A percentile compares a stretch with the other conserved stretches of the same genome.
These are phyloP conservation scores for Starmera pachycereana DNA, from an alignment of 805 yeast genomes.

Conservation along the genomic window DNA sequence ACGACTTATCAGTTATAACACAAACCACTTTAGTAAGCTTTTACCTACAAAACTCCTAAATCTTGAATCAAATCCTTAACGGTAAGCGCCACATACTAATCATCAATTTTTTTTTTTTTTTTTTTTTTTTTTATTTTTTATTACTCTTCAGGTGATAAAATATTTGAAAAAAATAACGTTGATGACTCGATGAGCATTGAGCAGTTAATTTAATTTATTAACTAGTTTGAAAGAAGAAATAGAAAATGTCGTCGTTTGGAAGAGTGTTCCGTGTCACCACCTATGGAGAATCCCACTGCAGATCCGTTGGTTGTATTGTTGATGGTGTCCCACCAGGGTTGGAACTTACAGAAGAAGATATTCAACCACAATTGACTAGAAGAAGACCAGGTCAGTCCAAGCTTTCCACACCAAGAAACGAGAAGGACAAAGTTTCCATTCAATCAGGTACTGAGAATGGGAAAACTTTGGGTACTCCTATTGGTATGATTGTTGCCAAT, in stretches of 20 bases:
- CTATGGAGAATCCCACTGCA: conserved; percentile 97
- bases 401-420: conserved; percentile 90
- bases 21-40: no score
- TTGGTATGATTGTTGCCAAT: conserved; percentile 85
- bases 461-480: conserved; percentile 87
- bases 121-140: no score
- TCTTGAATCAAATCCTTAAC: no score
- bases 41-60: no score
- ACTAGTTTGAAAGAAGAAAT: not conserved
- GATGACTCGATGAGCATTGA: no score
- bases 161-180: no score
- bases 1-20: no score
- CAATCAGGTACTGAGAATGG: conserved; percentile 94
- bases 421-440: conserved; percentile 84
- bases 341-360: conserved; percentile 71
- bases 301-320: conserved; percentile 94
- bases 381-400: conserved; percentile 97
- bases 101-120: no score
- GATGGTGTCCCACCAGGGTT: conserved; percentile 98
- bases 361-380: conserved; percentile 92
- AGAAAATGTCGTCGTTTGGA: conserved; percentile 68
- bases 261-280: conserved; percentile 67
- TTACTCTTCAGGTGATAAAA: no score
- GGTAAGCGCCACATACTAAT: no score
- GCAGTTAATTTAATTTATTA: no score